Base-by-base conservation (phyloP, 1,139 yeast genomes). In the Saccharomyces hybrid region DNA sequence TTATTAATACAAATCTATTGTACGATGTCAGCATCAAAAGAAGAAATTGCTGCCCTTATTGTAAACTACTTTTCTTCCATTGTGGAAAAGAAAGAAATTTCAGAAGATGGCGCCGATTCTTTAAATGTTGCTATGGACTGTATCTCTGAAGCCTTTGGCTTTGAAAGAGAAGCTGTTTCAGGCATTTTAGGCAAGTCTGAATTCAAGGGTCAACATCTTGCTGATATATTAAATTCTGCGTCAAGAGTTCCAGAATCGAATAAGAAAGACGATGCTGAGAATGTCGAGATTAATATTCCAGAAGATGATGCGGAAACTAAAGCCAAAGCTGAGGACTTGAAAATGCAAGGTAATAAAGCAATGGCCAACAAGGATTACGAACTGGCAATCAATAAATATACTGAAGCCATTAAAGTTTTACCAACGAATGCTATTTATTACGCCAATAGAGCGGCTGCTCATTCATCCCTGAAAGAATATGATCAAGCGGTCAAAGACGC, bases 401-500 rank as follows among this genome's bases (percentile, higher is more conserved):
- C 96, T 9, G 81, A 80, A 57, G 98, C 99, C n/a, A 82, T 91
- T 59, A 82, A 74, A 32, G 73, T 86, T 54, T 80, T 84, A 60
- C 82, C 89, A 52, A 70, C 78, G 14, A 90, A 90, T 69, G 91
- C 90, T 14, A 88, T 95, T 28, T 95, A 86, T 73, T 82, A 80
- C 59, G 90, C 98, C 38, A 93, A 93, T 75, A 83, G 99, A 70
- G 98, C 99, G 16, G 99, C 99, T 51, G 99, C 99, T 5, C 83
- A 87, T 71, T 88, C 96, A 16, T 88, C 96, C 7, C 70, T 80
- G 48, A 79, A 83, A 57, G 77, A 88, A 58, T 93, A 88, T 67
- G 86, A 81, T 16, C 75, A 80, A 60, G 99, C 99, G 1, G 81
- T 87, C 49, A 76, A 74, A 48, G 99, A 93, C 70, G 97, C 99